Conservation (phyloP, 106 monocot species). For the Phalaenopsis equestris region DNA sequence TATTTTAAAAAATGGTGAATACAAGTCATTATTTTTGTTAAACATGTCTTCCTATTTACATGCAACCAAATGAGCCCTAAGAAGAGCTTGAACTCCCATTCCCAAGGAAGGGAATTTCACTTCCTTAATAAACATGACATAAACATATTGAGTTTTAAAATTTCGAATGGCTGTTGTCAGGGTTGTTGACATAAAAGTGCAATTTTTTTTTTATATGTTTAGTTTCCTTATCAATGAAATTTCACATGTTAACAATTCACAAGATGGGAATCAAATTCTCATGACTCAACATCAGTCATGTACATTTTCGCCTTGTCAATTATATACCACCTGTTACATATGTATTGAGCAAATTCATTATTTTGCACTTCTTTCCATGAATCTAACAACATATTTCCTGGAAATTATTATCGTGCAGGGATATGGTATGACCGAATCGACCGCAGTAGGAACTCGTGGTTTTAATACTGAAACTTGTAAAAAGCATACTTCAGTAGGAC, state of each 20-base stretch:
- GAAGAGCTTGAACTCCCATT: no score
- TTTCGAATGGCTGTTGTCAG: neutral
- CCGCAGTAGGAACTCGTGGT: slow-evolving; percentile 77
- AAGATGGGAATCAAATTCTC: neutral
- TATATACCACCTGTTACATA: neutral
- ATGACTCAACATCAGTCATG: neutral
- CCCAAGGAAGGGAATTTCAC: no score
- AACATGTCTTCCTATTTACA: no score
- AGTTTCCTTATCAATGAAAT: neutral
- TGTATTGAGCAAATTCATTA: neutral
- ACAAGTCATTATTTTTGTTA: no score
- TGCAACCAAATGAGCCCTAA: no score
- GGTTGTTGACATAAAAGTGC: neutral
- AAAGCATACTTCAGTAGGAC: slow-evolving; percentile 58
- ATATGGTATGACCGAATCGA: slow-evolving; percentile 84
- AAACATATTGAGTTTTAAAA: neutral
- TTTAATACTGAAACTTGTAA: slow-evolving; percentile 37
- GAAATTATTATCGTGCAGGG: slow-evolving; percentile 31
- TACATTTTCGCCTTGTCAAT: neutral
- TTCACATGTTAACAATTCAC: neutral
- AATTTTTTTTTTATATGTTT: neutral
- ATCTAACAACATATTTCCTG: neutral
- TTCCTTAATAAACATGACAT: neutral
- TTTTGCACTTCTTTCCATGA: neutral
- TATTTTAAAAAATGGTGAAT: no score